Conservation (phyloP, 352 stramenopile species). For the Phytopythium montanum region DNA sequence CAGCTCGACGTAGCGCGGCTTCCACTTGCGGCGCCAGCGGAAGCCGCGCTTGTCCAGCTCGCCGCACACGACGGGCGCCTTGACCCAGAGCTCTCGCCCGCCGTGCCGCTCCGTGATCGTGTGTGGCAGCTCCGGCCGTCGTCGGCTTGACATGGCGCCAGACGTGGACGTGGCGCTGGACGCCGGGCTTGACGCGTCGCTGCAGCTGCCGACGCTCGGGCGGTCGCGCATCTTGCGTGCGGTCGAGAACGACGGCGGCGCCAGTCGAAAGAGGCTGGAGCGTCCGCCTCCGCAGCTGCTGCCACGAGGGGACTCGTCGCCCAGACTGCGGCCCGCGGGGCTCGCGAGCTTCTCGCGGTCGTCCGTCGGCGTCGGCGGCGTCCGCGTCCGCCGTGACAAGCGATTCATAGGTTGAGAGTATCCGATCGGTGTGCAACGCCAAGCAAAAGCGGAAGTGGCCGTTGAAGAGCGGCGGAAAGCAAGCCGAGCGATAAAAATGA, state of each 20-base stretch:
- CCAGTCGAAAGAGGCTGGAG: constrained; percentile 9
- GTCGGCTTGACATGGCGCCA: neutral
- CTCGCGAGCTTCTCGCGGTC: neutral
- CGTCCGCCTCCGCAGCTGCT: constrained; percentile 1
- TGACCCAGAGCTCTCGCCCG: constrained; percentile 69
- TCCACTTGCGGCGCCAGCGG: constrained; percentile 78
- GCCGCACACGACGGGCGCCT: constrained; percentile 61
- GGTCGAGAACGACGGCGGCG: neutral
- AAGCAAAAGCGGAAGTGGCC: too few species aligned
- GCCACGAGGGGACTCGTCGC: constrained; percentile 10
- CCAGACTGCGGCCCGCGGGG: constrained; percentile 6
- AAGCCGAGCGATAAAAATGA: too few species aligned
- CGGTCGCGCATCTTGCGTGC: neutral
- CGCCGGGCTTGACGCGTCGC: neutral
- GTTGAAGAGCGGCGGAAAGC: too few species aligned
- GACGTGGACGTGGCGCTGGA: constrained; percentile 1
- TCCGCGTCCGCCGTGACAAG: too few species aligned
- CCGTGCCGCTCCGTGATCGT: constrained; percentile 76
- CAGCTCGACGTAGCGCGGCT: constrained; percentile 66
- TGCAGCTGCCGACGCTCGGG: constrained; percentile 8
- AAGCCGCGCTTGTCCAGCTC: constrained; percentile 75
- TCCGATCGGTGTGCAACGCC: too few species aligned
- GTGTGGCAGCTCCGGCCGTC: constrained; percentile 45
- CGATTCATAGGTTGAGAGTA: too few species aligned
- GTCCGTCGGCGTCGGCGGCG: too few species aligned